Base-by-base conservation (phyloP, 208 protist genomes). In the Trypanosoma platydactyli region DNA sequence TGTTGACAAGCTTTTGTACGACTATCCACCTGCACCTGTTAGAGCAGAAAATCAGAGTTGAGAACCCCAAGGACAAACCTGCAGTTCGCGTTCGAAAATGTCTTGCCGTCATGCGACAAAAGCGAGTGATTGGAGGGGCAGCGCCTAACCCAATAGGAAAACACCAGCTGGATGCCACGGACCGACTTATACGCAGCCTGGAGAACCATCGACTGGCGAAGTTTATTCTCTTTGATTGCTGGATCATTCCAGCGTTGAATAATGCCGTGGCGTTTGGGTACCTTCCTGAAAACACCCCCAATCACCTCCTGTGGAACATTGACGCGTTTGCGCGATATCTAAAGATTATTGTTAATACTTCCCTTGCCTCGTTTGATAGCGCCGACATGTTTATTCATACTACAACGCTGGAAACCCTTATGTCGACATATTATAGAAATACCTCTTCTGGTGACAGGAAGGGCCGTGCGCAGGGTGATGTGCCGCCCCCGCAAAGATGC, bases 151-250 rank as follows among this genome's bases (percentile, higher is more conserved):
- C 35, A 30, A 79, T 45, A 63, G 71, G 65, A 46, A 40, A 68
- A 0, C 62, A 60, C 33, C 16, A 71, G 49, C 60, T 79, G 22
- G 41, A 77, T 61, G 22, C 61, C 38, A 63, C 50, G 29, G 72
- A 75, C n/a, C 71, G 81, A 7, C 87, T 96, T 13, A 71, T 94
- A 12, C 61, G 70, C 35, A 88, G 64, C 24, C 83, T 96, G 44
- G 86, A 92, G 77, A 77, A 82, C 46, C 80, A 88, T 55, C 80
- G 88, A 3, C 64, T 96, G 20, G 77, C 81, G 0, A 92, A 90
- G 61, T 96, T 96, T 65, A 65, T 96, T 49, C 72, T 96, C 22
- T 96, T 96, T 64, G 90, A 96, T 71, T 86, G 69, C 51, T 96
- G 90, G 88, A 92, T 96, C 57, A 68, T 96, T 22, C 88, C 88